Evolutionary conservation across 176 grass and related monocot genomes (phyloP), one percentile per base, ranked within the genome.

Genomic region (Bothriochloa decipiens): DNA sequence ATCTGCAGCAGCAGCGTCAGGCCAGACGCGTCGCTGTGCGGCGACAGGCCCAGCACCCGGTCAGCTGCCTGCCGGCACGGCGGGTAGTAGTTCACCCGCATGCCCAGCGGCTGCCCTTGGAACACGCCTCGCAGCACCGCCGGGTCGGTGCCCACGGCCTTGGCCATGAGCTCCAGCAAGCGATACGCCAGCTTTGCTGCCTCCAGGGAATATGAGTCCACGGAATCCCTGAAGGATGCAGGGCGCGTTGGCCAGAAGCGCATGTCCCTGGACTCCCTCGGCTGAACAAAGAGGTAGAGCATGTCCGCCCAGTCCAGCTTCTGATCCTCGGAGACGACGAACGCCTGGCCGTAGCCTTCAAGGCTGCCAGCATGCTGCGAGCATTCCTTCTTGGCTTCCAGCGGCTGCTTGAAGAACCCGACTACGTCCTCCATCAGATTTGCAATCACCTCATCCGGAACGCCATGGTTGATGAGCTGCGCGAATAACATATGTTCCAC

Each of bases 11-110:
- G 72, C 3, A 92, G 46, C n/a, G 90, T 86, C 3, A 89, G 33
- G 20, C 69, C 57, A 33, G 5, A 5, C 1, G 17, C 65, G 82
- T 93, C 87, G 7, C 81, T 78, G 77, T 93, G 91, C 14, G 91
- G 81, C 32, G 87, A 83, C 23, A 93, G 63, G 63, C 91, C 91
- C 15, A 93, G 40, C 20, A 93, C 85, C 53, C 87, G 74, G 37
- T 80, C 77, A 0, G 78, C 27, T 4, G 11, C 11, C 26, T 76
- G 73, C 15, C 68, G 88, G 78, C 91, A 93, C 27, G 87, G 81
- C 1, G 88, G 91, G 26, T 93, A 93, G 78, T 86, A 88, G 65
- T 90, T 90, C 29, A 90, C 76, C 78, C 91, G 83, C 15, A 93
- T 70, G 57, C 65, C 57, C 49, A 83, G 82, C 12, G 64, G 27